A percentile compares a stretch with the other conserved stretches of the same genome.
Conservation (phyloP, 1,139 yeast species). For the Wickerhamiella infanticola region DNA sequence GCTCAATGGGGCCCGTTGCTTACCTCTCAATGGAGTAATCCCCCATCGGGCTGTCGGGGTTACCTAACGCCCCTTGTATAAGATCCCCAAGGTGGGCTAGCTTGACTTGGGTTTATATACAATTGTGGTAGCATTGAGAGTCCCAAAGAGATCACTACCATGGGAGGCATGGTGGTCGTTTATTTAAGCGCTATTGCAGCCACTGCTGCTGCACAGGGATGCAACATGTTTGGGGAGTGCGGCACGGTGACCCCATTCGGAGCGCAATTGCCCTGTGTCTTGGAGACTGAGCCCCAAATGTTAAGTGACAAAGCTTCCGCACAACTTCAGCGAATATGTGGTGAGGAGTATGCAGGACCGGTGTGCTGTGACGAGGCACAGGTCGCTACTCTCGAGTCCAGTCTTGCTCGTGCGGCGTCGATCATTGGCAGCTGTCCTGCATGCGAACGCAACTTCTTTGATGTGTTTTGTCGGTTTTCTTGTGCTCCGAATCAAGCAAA, state of each 20-base stretch:
- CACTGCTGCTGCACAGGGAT: constrained; percentile 1
- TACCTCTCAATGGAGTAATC: too few relatives aligned
- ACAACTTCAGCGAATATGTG: constrained; percentile 50
- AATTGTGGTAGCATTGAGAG: too few relatives aligned
- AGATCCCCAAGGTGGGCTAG: too few relatives aligned
- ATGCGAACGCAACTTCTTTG: constrained; percentile 70
- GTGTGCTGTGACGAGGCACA: constrained; percentile 45
- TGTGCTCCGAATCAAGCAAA: constrained; percentile 75
- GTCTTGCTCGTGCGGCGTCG: constrained; percentile 60
- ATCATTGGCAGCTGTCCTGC: constrained; percentile 90
- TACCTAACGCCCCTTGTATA: too few relatives aligned
- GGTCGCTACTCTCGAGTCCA: constrained; percentile 31
- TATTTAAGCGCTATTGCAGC: neutral
- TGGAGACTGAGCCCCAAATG: constrained; percentile 32
- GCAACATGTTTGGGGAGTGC: constrained; percentile 29
- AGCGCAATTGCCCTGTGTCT: constrained; percentile 61
- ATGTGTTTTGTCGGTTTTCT: constrained; percentile 75
- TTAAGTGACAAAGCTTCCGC: constrained; percentile 34
- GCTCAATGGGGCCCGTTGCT: neutral
- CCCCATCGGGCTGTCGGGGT: too few relatives aligned
- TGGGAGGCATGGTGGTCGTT: neutral
- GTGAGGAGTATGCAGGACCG: constrained; percentile 40
- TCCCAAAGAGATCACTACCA: too few relatives aligned
- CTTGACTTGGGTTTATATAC: too few relatives aligned
- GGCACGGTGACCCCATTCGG: constrained; percentile 79